These are phyloP conservation scores for Starmera stellimalicola DNA, from an alignment of 1,139 yeast species.

Conservation along the genomic window DNA sequence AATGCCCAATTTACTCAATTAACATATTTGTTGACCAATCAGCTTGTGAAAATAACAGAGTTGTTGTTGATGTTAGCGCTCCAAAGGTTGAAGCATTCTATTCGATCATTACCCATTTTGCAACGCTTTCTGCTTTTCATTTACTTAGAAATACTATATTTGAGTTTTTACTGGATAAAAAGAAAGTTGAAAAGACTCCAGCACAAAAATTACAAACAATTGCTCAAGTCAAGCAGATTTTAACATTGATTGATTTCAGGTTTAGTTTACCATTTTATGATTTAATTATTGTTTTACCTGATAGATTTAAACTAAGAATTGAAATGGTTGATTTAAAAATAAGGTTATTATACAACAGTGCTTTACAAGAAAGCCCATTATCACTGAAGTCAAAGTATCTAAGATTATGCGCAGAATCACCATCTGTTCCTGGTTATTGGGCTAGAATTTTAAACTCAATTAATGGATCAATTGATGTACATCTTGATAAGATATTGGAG, in stretches of 20 bases:
- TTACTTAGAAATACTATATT: slow-evolving; percentile 39
- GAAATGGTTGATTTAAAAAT: slow-evolving; percentile 30
- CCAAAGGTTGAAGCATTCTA: slow-evolving; percentile 28
- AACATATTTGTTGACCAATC: slow-evolving; percentile 15
- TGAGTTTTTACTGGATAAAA: slow-evolving; percentile 24
- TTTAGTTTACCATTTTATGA: slow-evolving; percentile 19
- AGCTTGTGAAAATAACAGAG: slow-evolving; percentile 15
- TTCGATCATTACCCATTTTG: slow-evolving; percentile 42
- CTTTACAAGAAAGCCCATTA: slow-evolving; percentile 18
- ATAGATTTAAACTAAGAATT: slow-evolving; percentile 37
- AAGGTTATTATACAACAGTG: slow-evolving; percentile 14
- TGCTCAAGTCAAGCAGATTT: slow-evolving; percentile 8
- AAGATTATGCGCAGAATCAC: slow-evolving; percentile 47
- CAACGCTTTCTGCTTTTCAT: slow-evolving; percentile 44
- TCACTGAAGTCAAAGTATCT: slow-evolving; percentile 25
- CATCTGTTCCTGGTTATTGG: slow-evolving; percentile 40
- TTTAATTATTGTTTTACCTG: slow-evolving; percentile 30
- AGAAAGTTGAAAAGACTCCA: slow-evolving; percentile 15
- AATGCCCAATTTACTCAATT: slow-evolving; percentile 17
- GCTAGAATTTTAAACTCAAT: slow-evolving; percentile 35
- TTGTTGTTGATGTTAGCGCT: slow-evolving; percentile 24
- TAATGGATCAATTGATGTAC: slow-evolving; percentile 23
- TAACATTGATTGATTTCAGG: slow-evolving; percentile 15
- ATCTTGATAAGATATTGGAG: slow-evolving; percentile 19
- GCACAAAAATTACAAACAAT: not conserved